Evolutionary conservation across 2,329 filamentous ascomycete genomes (phyloP).

Genomic region (Aureobasidium vineae): DNA sequence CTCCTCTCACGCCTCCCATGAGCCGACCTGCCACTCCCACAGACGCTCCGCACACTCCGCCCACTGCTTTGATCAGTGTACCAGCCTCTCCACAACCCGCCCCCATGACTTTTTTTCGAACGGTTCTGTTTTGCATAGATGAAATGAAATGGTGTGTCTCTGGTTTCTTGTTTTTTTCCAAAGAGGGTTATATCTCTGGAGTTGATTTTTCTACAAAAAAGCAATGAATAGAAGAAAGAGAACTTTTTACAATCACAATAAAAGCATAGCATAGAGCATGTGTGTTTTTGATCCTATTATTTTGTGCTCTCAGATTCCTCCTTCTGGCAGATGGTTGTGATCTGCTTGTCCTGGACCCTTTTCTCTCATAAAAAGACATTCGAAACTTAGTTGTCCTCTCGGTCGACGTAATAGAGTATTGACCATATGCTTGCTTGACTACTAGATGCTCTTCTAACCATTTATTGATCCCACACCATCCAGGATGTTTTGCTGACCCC

Average conservation of each 20-base stretch:
- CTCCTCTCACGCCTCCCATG: background rate
- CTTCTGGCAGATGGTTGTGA: too few species aligned
- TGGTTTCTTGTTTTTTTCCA: background rate
- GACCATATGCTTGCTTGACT: too few species aligned
- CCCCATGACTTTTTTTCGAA: conserved; percentile 16
- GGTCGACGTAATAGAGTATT: too few species aligned
- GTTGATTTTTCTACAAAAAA: background rate
- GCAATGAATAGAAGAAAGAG: conserved; percentile 22
- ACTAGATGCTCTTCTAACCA: too few species aligned
- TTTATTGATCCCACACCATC: too few species aligned
- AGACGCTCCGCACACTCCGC: background rate
- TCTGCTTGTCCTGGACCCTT: too few species aligned
- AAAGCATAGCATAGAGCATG: background rate
- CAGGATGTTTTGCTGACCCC: too few species aligned
- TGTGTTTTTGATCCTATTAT: too few species aligned
- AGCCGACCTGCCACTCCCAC: background rate
- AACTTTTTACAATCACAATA: background rate
- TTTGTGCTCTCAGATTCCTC: too few species aligned
- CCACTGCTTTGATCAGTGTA: background rate
- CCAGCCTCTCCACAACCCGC: background rate
- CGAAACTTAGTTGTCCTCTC: too few species aligned
- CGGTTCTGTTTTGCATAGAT: conserved; percentile 25
- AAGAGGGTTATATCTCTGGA: background rate
- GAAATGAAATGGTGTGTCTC: conserved; percentile 5
- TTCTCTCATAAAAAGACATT: too few species aligned